These are phyloP conservation scores for Arabis hirsuta DNA, from an alignment of 345 rosid species.

Conservation along the genomic window DNA sequence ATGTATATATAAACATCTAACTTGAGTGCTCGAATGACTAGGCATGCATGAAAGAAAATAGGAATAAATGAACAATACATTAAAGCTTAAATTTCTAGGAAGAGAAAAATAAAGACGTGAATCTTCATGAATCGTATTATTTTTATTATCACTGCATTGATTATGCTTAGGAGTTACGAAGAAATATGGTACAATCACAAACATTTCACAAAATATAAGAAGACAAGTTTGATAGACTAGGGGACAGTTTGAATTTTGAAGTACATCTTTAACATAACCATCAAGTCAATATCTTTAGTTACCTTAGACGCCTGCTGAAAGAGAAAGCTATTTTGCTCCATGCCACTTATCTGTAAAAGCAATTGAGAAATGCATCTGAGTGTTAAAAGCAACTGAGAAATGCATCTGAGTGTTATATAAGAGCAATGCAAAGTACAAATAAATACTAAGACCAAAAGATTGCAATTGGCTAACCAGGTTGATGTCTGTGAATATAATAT, in stretches of 20 bases:
- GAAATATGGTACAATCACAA: constrained; percentile 8
- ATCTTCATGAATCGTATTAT: constrained; percentile 1
- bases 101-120: background rate
- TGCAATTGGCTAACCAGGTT: constrained; percentile 68
- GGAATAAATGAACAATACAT: background rate
- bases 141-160: background rate
- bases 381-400: constrained; percentile 27
- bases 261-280: constrained; percentile 9
- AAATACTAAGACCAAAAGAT: constrained; percentile 14
- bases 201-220: background rate
- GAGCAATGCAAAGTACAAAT: constrained; percentile 1
- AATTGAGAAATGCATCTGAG: constrained; percentile 3
- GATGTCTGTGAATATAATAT: constrained; percentile 77
- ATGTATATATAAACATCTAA: constrained; percentile 18
- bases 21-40: constrained; percentile 15
- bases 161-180: background rate
- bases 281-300: constrained; percentile 28
- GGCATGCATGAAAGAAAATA: constrained; percentile 13
- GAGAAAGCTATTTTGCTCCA: constrained; percentile 97
- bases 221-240: constrained; percentile 17
- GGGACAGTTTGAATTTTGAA: constrained; percentile 3
- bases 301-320: constrained; percentile 99
- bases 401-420: background rate
- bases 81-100: background rate
- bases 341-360: constrained; percentile 85